phyloP scores from a whole-genome alignment of 352 stramenopile species.

The Pythium periplocum region DNA sequence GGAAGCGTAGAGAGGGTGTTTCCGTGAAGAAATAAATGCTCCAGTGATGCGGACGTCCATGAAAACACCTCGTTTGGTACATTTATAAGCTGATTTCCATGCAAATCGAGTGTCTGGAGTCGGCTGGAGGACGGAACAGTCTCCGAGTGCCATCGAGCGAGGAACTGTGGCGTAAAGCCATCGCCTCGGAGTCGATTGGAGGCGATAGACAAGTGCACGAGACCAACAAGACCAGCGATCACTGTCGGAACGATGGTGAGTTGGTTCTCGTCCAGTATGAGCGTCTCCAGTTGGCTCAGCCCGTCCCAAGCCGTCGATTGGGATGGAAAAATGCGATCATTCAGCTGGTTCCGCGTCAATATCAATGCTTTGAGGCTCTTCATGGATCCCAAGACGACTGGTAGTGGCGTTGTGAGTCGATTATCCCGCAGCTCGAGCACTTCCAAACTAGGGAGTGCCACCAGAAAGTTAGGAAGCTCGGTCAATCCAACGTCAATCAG shows the following conservation, averaged over 20 bases:
- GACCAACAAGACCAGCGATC: not conserved
- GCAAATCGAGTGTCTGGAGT: slow-evolving; percentile 13
- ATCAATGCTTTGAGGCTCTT: slow-evolving; percentile 22
- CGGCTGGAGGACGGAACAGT: not conserved
- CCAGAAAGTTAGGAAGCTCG: slow-evolving; percentile 21
- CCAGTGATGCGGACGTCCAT: slow-evolving; percentile 21
- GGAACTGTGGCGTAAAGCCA: not conserved
- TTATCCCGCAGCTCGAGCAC: slow-evolving; percentile 35
- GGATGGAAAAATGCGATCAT: slow-evolving; percentile 6
- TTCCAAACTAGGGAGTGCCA: slow-evolving; percentile 13
- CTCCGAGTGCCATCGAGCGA: not conserved
- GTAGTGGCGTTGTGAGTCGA: slow-evolving; percentile 6
- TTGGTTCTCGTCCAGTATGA: slow-evolving; percentile 9
- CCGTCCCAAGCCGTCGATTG: not conserved
- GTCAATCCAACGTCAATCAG: slow-evolving; percentile 16
- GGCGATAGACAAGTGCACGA: not conserved
- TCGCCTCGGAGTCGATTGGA: slow-evolving; percentile 12
- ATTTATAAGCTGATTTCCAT: slow-evolving; percentile 26
- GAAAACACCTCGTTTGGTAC: slow-evolving; percentile 33
- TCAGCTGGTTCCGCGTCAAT: slow-evolving; percentile 35
- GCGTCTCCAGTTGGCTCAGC: slow-evolving; percentile 3
- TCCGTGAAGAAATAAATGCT: slow-evolving; percentile 29
- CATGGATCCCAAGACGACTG: slow-evolving; percentile 6
- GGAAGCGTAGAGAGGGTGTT: slow-evolving; percentile 41
- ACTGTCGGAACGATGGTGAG: not conserved